Conservation (phyloP, 192 early-diverging fungal genomes). For the Chytriomyces confervae region DNA sequence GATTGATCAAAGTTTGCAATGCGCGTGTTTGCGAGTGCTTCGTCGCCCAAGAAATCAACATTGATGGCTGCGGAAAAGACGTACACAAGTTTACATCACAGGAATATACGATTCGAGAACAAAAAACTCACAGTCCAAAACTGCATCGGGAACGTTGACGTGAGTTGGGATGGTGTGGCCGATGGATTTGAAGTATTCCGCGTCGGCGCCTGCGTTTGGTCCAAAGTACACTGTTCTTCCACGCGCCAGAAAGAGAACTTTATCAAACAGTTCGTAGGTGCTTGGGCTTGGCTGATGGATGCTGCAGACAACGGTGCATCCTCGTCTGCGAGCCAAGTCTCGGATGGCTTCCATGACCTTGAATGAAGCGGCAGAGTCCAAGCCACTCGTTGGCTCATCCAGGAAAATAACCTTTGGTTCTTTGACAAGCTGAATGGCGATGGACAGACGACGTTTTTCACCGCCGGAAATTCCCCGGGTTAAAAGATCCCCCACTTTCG, state of each 20-base stretch:
- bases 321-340: constrained; percentile 53
- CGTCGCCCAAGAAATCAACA: constrained; percentile 18
- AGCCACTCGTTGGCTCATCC: constrained; percentile 68
- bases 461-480: constrained; percentile 77
- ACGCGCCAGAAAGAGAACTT: constrained; percentile 72
- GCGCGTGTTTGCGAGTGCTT: not conserved
- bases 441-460: constrained; percentile 81
- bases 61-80: not conserved
- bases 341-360: constrained; percentile 71
- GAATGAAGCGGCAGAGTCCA: constrained; percentile 66
- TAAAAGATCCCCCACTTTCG: constrained; percentile 69
- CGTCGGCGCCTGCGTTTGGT: constrained; percentile 30
- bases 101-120: not conserved
- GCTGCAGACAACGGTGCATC: constrained; percentile 70
- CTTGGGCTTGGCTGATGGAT: constrained; percentile 83
- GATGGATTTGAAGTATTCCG: constrained; percentile 7
- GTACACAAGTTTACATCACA: not conserved
- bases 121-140: constrained; percentile 20
- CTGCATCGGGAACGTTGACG: constrained; percentile 60
- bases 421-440: constrained; percentile 77
- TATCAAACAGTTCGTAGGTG: constrained; percentile 76
- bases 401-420: constrained; percentile 59
- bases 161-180: constrained; percentile 61
- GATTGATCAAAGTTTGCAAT: not conserved
- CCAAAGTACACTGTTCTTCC: constrained; percentile 62